Evolutionary conservation across 768 basidiomycete genomes (phyloP).

Genomic region (Mycena epipterygia): DNA sequence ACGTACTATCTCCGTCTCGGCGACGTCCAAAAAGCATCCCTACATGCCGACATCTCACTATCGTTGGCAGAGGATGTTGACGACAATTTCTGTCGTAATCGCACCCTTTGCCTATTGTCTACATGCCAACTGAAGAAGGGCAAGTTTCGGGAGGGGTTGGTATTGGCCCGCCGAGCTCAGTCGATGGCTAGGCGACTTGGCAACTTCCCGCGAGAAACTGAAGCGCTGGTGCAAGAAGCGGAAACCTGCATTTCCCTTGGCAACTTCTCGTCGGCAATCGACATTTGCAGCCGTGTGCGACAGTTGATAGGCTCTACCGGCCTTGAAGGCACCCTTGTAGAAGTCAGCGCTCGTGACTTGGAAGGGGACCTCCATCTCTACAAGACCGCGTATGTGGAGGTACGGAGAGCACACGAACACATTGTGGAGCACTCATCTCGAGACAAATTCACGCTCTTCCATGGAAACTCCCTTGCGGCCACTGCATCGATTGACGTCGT

Average conservation of each 20-base stretch:
- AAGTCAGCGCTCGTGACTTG: neutral
- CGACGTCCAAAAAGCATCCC: neutral
- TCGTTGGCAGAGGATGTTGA: neutral
- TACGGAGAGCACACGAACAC: neutral
- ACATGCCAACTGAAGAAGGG: neutral
- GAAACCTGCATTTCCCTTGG: neutral
- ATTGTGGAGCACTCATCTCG: neutral
- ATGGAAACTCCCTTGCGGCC: neutral
- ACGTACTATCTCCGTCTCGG: neutral
- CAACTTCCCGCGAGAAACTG: neutral
- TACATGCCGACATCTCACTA: neutral
- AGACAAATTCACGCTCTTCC: neutral
- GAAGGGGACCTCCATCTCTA: neutral
- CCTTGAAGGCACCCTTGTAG: neutral
- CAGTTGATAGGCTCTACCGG: neutral
- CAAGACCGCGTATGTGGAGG: neutral
- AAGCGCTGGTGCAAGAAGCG: neutral
- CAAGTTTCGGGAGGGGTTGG: neutral
- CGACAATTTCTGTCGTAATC: constrained; percentile 2
- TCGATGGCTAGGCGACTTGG: neutral
- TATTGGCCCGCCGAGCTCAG: neutral
- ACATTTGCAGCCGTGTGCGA: neutral
- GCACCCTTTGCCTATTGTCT: neutral
- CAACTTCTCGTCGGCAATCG: neutral
- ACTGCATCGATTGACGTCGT: neutral